Evolutionary conservation across 176 grass and related monocot species (phyloP).

Genomic region (Coix lacrymajobi): DNA sequence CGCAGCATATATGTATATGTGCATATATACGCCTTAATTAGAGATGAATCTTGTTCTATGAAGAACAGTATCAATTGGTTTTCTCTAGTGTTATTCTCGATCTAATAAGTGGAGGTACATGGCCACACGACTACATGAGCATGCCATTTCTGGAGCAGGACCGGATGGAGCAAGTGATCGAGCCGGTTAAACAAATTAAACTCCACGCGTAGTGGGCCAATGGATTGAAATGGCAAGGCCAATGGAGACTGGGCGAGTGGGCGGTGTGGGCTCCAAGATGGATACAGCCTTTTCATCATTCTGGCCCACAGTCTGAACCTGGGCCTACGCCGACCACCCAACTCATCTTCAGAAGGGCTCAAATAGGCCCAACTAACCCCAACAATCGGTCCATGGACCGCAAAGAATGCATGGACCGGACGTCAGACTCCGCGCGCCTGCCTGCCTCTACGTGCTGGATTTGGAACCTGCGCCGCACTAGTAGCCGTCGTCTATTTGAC

Average conservation of each 20-base stretch:
- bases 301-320: neutral
- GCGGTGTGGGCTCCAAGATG: too few species aligned
- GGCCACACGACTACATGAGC: neutral
- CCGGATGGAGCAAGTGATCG: neutral
- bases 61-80: neutral
- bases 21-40: neutral
- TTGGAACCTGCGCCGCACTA: too few species aligned
- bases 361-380: neutral
- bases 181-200: neutral
- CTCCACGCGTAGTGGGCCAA: too few species aligned
- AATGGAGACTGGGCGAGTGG: neutral
- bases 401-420: too few species aligned
- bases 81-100: neutral
- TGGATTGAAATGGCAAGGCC: neutral
- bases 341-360: neutral
- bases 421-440: too few species aligned
- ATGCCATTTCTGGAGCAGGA: neutral
- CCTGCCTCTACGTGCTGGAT: too few species aligned
- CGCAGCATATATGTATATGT: neutral
- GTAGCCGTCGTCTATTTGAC: too few species aligned
- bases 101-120: neutral
- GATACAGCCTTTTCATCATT: neutral
- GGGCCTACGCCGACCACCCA: neutral
- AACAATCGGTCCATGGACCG: neutral
- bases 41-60: neutral